A percentile compares a stretch with the other conserved stretches of the same genome.
phyloP scores from a whole-genome alignment of 2,329 filamentous ascomycete species.

The Colletotrichum sidae region DNA sequence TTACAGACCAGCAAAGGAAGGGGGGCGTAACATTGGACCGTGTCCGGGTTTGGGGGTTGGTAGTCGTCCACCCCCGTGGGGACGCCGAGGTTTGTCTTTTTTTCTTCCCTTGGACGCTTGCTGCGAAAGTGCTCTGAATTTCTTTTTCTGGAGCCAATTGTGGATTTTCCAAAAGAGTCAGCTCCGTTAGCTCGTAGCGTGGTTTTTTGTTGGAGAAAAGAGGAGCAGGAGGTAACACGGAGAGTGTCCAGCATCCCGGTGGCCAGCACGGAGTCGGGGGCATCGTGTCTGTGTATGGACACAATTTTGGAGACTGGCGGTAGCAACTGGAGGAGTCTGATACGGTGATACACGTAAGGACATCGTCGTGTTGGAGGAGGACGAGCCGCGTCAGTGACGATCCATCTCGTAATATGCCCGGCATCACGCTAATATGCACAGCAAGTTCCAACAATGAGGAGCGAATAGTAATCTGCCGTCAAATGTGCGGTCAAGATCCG shows the following conservation, averaged over 20 bases:
- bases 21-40: not conserved
- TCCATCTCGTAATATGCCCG: slow-evolving; percentile 15
- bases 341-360: too few relatives aligned
- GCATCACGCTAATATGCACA: slow-evolving; percentile 20
- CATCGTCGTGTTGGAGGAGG: not conserved
- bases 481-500: slow-evolving; percentile 29
- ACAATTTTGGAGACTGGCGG: too few relatives aligned
- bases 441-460: slow-evolving; percentile 4
- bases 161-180: too few relatives aligned
- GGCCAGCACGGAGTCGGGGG: too few relatives aligned
- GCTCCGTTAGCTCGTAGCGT: not conserved
- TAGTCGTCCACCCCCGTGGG: slow-evolving; percentile 21
- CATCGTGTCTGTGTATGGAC: too few relatives aligned
- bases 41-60: not conserved
- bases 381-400: slow-evolving; percentile 20
- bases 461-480: slow-evolving; percentile 23
- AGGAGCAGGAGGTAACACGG: slow-evolving; percentile 1
- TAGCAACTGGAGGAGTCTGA: not conserved
- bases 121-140: not conserved
- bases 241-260: too few relatives aligned
- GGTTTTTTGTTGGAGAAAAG: not conserved
- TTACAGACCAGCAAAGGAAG: slow-evolving; percentile 9
- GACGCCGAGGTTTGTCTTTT: slow-evolving; percentile 7
- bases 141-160: too few relatives aligned
- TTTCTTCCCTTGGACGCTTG: slow-evolving; percentile 4